These are phyloP conservation scores for Inonotus hispidus DNA, from an alignment of 1,284 basidiomycete genomes.

Conservation along the genomic window DNA sequence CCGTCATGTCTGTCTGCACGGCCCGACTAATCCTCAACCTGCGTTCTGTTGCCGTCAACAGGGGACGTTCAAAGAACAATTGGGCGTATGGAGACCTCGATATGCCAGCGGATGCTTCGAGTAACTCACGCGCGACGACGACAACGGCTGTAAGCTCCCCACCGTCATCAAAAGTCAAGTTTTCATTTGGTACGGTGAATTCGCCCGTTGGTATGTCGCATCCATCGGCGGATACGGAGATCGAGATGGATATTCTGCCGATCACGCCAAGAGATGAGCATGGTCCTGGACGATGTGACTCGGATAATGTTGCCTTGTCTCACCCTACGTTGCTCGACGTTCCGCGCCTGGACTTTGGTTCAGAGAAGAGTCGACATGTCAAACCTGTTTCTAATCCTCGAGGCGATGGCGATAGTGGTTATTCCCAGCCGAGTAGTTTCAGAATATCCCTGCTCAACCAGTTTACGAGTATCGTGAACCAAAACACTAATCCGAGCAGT, in stretches of 20 bases:
- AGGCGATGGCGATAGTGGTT: neutral
- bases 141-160: neutral
- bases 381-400: neutral
- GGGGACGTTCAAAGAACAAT: neutral
- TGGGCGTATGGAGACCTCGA: constrained; percentile 5
- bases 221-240: neutral
- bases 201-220: neutral
- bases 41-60: neutral
- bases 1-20: constrained; percentile 13
- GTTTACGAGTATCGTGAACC: neutral
- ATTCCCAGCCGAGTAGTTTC: neutral
- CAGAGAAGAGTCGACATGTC: neutral
- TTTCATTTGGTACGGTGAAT: neutral
- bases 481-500: neutral
- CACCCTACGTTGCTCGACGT: neutral
- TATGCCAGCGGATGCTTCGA: neutral
- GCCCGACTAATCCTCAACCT: constrained; percentile 16
- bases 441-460: neutral
- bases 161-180: neutral
- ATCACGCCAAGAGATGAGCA: too few species aligned
- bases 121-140: neutral
- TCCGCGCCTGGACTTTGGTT: neutral
- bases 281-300: neutral
- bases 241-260: neutral
- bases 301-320: neutral